phyloP scores from a whole-genome alignment of 768 basidiomycete species.

The Cubamyces lactineus region DNA sequence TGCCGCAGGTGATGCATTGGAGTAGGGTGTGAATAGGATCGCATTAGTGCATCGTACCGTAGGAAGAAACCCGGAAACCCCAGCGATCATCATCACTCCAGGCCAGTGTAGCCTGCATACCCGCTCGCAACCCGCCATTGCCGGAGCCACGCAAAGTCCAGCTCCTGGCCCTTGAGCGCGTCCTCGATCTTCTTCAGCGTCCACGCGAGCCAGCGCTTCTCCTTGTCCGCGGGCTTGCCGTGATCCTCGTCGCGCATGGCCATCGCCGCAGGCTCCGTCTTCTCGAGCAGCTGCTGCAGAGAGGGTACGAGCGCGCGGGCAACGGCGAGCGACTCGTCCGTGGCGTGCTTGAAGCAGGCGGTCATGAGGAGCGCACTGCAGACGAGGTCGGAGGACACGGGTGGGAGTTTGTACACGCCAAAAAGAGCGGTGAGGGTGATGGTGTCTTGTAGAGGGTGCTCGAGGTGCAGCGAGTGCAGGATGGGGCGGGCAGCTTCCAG shows the following conservation, averaged over 20 bases:
- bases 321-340: conserved; percentile 39
- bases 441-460: conserved; percentile 49
- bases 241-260: conserved; percentile 19
- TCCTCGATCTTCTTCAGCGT: conserved; percentile 42
- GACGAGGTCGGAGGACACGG: conserved; percentile 56
- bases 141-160: conserved; percentile 32
- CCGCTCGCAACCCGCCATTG: conserved; percentile 34
- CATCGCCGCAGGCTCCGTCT: conserved; percentile 24
- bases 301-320: conserved; percentile 47
- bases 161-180: conserved; percentile 35
- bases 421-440: conserved; percentile 58
- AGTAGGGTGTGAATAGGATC: no score
- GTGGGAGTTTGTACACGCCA: conserved; percentile 54
- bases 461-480: conserved; percentile 55
- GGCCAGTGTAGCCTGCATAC: conserved; percentile 20
- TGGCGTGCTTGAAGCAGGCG: conserved; percentile 54
- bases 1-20: no score
- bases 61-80: background rate
- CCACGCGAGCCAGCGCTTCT: conserved; percentile 43
- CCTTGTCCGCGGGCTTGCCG: conserved; percentile 29
- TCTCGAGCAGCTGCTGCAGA: conserved; percentile 39
- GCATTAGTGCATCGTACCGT: conserved; percentile 15
- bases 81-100: background rate
- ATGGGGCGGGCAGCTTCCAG: conserved; percentile 57
- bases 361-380: conserved; percentile 59